Evolutionary conservation across 768 basidiomycete genomes (phyloP).

Genomic region (Imleria badia): DNA sequence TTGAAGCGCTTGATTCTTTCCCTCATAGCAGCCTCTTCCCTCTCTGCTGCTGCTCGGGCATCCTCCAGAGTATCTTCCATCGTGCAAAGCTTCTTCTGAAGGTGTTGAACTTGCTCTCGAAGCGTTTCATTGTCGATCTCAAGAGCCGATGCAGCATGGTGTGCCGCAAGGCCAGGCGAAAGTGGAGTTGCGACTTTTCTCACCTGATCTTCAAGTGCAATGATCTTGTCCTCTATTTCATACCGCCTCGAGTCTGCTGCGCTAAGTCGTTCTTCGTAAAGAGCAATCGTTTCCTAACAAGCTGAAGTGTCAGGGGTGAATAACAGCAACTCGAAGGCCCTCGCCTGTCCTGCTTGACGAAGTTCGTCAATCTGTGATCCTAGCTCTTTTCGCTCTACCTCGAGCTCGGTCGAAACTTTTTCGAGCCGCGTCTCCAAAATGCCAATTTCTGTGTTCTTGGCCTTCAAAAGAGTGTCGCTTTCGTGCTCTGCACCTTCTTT

Average conservation of each 20-base stretch:
- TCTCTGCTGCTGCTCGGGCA: slow-evolving; percentile 62
- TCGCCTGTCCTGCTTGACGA: slow-evolving; percentile 83
- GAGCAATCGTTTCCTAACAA: slow-evolving; percentile 83
- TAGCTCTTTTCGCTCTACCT: slow-evolving; percentile 66
- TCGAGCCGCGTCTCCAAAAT: slow-evolving; percentile 49
- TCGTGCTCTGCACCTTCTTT: slow-evolving; percentile 53
- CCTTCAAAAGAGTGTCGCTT: slow-evolving; percentile 47
- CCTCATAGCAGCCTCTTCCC: slow-evolving; percentile 64
- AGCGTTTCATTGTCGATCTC: slow-evolving; percentile 96
- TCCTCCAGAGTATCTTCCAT: slow-evolving; percentile 90
- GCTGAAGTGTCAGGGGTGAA: not conserved
- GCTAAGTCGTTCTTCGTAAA: slow-evolving; percentile 88
- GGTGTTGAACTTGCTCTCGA: slow-evolving; percentile 84
- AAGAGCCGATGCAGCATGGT: slow-evolving; percentile 62
- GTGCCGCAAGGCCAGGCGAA: slow-evolving; percentile 36
- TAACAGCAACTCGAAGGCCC: slow-evolving; percentile 10
- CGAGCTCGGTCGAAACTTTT: slow-evolving; percentile 45
- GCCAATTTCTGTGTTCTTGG: slow-evolving; percentile 62
- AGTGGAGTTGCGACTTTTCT: slow-evolving; percentile 30
- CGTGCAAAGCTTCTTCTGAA: slow-evolving; percentile 69
- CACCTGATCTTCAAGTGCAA: slow-evolving; percentile 54
- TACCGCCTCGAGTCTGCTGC: slow-evolving; percentile 69
- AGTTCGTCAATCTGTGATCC: slow-evolving; percentile 78
- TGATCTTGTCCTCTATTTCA: slow-evolving; percentile 70
- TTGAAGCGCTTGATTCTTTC: slow-evolving; percentile 66